Conservation (phyloP, 1,139 yeast genomes). For the Lizanozyma gosingica region DNA sequence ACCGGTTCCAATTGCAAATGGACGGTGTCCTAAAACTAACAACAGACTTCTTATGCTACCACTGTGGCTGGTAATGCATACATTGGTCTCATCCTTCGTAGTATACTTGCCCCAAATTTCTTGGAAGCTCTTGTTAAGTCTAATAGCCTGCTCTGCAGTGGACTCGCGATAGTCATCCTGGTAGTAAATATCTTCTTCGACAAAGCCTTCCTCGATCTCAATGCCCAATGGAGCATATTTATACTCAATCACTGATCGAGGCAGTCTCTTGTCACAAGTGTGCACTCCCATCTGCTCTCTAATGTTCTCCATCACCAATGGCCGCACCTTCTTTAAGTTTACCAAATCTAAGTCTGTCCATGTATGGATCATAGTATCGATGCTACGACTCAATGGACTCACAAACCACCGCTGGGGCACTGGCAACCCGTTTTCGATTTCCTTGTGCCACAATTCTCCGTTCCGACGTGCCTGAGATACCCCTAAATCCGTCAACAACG, state of each 20-base stretch:
- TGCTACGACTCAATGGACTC: slow-evolving; percentile 7
- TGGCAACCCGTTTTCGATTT: slow-evolving; percentile 4
- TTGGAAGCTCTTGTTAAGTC: slow-evolving; percentile 30
- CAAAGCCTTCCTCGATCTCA: slow-evolving; percentile 29
- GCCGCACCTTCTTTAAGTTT: slow-evolving; percentile 17
- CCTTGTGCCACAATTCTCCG: not conserved
- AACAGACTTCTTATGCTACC: slow-evolving; percentile 34
- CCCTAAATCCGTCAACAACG: slow-evolving; percentile 34
- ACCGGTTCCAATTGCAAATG: slow-evolving; percentile 36
- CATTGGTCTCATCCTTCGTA: slow-evolving; percentile 13
- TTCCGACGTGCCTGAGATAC: slow-evolving; percentile 22
- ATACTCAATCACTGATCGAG: slow-evolving; percentile 20
- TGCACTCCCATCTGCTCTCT: slow-evolving; percentile 39
- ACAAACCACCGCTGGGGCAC: slow-evolving; percentile 7
- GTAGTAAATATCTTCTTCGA: slow-evolving; percentile 31
- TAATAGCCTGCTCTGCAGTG: slow-evolving; percentile 30
- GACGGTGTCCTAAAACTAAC: slow-evolving; percentile 31
- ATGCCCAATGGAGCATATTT: slow-evolving; percentile 25
- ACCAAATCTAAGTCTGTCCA: slow-evolving; percentile 12
- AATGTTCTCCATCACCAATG: slow-evolving; percentile 31
- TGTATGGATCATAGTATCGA: slow-evolving; percentile 5
- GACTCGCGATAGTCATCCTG: slow-evolving; percentile 31
- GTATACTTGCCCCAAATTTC: slow-evolving; percentile 18
- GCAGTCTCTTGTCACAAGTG: slow-evolving; percentile 35
- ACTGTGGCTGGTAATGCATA: slow-evolving; percentile 29